Percentiles rank a stretch among this genome's conserved stretches.
These are phyloP conservation scores for Moringa oleifera DNA, from an alignment of 345 rosid species.

Conservation along the genomic window DNA sequence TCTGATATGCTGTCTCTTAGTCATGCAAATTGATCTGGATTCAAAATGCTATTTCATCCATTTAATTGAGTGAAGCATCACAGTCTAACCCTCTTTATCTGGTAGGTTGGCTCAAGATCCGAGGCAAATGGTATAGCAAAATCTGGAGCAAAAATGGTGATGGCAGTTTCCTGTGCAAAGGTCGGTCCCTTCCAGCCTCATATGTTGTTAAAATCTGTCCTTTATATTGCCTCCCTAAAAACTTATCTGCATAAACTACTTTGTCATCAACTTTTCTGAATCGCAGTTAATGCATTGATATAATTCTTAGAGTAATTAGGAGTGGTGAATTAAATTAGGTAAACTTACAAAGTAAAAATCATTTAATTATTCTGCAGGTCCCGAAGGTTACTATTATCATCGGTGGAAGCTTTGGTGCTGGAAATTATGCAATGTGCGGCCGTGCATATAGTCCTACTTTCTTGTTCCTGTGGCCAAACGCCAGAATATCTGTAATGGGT, in stretches of 20 bases:
- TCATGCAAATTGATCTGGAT: not conserved
- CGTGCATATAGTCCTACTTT: constrained; percentile 90
- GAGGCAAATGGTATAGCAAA: constrained; percentile 97
- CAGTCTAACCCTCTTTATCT: not conserved
- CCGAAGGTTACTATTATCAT: constrained; percentile 83
- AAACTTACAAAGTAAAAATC: not conserved
- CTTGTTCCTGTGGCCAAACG: constrained; percentile 96
- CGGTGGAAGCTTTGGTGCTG: constrained; percentile 98
- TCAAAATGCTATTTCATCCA: not conserved
- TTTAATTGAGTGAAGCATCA: not conserved
- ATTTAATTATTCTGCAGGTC: constrained; percentile 39
- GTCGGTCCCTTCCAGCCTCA: constrained; percentile 25
- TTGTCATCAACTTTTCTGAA: not conserved
- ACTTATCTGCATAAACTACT: not conserved
- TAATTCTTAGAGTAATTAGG: not conserved
- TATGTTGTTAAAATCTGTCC: not conserved
- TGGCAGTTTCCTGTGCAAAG: constrained; percentile 98
- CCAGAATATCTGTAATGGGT: constrained; percentile 93
- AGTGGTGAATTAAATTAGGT: no score
- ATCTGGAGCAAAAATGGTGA: constrained; percentile 98
- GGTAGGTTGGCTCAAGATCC: constrained; percentile 92
- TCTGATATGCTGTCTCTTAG: not conserved
- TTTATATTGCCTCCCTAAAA: not conserved
- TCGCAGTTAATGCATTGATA: not conserved
- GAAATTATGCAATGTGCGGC: constrained; percentile 98